Conservation (phyloP, 371 early-diverging fungal species). For the Catenaria anguillulae region DNA sequence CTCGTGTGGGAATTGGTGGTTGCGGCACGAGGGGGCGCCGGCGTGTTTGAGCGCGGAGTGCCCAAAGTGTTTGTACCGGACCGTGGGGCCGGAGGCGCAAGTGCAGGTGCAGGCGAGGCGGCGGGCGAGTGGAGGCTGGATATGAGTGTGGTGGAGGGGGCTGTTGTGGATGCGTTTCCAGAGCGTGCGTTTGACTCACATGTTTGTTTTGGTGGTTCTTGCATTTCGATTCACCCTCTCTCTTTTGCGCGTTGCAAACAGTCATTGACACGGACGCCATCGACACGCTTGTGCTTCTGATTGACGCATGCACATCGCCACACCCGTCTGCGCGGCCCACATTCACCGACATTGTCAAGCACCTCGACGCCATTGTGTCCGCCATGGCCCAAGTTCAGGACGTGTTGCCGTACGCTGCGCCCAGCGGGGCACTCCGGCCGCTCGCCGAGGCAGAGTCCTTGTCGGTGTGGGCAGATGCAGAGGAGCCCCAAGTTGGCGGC, state of each 20-base stretch:
- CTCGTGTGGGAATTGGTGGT: neutral
- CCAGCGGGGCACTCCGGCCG: no score
- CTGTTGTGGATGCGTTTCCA: neutral
- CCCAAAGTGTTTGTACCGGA: no score
- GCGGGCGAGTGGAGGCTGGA: neutral
- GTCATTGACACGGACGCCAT: neutral
- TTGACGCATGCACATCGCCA: neutral
- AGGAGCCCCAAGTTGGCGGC: no score
- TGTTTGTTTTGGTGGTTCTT: neutral
- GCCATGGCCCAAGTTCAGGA: no score
- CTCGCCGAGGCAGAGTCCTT: no score
- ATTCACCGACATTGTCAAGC: neutral
- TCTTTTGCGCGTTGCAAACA: no score
- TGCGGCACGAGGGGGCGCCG: neutral
- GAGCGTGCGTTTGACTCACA: neutral
- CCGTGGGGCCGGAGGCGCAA: no score
- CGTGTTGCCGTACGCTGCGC: no score
- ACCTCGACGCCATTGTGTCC: neutral
- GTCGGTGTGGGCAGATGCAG: no score
- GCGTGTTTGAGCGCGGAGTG: no score
- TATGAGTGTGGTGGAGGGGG: neutral
- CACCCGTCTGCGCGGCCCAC: neutral
- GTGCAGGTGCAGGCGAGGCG: no score
- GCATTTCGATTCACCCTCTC: no score
- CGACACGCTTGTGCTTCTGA: neutral